Evolutionary conservation across 2,329 filamentous ascomycete species (phyloP), one percentile per base, ranked within the genome.

Genomic region (Exophiala sp.): DNA sequence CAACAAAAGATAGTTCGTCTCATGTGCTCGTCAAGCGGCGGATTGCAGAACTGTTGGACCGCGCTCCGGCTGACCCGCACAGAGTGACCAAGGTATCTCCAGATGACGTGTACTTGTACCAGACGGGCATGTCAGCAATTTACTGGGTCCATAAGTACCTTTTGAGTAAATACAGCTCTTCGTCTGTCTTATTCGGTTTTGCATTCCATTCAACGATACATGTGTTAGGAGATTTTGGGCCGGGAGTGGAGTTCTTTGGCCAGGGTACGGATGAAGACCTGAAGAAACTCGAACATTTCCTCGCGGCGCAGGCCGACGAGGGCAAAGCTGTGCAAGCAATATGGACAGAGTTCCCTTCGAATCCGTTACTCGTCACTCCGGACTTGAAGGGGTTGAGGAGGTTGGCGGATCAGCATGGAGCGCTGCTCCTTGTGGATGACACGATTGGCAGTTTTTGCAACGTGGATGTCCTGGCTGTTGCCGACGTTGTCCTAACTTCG

Each of bases 51-150:
- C 33, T 53, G 12, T 36, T 59, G 12, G 41, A 56, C 29, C 43
- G 50, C 8, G 52, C 52, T 14, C 48, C 53, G 9, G 29, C 33
- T n/a, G 50, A 45, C 29, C 36, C 39, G n/a, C 35, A 18, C 2
- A 40, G 44, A 34, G 34, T 32, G 10, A 18, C n/a, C 8, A 43
- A 36, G 34, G 47, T 54, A 5, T 51, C 50, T 12, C 35, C 47
- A 6, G n/a, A 41, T 11, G 78, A 83, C 55, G 73, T 84, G 1
- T 81, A 72, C 46, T 67, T 84, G 16, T 82, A 78, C 61, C 73
- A 75, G 4, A 77, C 77, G 0, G 80, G 80, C 21, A 83, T 83
- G 79, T 74, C 74, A 0, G 71, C 75, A 21, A 74, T 84, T 9
- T 78, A 74, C 50, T 66, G 72, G 20, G 56, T 72, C 1, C 75